Conservation (phyloP, 768 basidiomycete species). For the Clathrus columnatus region DNA sequence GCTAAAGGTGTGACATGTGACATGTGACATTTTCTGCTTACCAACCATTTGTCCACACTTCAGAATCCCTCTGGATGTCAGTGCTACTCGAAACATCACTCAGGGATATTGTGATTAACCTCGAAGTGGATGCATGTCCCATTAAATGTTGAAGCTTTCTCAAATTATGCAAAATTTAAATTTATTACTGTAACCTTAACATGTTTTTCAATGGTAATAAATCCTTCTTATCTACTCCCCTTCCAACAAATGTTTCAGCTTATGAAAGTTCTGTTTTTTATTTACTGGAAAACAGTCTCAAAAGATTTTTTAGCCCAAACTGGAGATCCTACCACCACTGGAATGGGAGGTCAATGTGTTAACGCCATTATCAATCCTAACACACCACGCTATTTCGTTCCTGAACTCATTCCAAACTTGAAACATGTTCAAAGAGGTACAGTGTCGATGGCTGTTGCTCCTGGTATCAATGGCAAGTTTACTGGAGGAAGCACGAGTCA, state of each 20-base stretch:
- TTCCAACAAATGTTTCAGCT: no score
- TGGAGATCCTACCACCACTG: slow-evolving; percentile 94
- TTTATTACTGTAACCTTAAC: slow-evolving; percentile 94
- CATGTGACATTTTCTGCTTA: no score
- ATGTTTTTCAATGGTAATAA: slow-evolving; percentile 96
- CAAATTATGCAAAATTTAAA: slow-evolving; percentile 94
- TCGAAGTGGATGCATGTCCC: slow-evolving; percentile 87
- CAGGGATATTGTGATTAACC: slow-evolving; percentile 93
- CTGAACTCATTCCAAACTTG: slow-evolving; percentile 68
- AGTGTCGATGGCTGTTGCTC: slow-evolving; percentile 95
- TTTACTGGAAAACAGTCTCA: slow-evolving; percentile 56
- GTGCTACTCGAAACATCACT: slow-evolving; percentile 95
- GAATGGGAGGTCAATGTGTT: slow-evolving; percentile 74
- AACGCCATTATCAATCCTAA: slow-evolving; percentile 18
- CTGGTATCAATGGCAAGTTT: slow-evolving; percentile 48
- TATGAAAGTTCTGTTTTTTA: no score
- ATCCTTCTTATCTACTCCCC: not conserved
- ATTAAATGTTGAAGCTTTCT: slow-evolving; percentile 92
- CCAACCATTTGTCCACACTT: no score
- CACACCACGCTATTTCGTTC: slow-evolving; percentile 76
- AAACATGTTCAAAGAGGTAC: slow-evolving; percentile 84
- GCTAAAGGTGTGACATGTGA: no score
- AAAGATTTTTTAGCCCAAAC: slow-evolving; percentile 95
- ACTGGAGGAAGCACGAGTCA: slow-evolving; percentile 85
- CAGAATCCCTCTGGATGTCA: slow-evolving; percentile 78